Percentiles rank a stretch among this genome's conserved stretches.
Conservation (phyloP, 441 rosid genomes). For the Capsella rubella region DNA sequence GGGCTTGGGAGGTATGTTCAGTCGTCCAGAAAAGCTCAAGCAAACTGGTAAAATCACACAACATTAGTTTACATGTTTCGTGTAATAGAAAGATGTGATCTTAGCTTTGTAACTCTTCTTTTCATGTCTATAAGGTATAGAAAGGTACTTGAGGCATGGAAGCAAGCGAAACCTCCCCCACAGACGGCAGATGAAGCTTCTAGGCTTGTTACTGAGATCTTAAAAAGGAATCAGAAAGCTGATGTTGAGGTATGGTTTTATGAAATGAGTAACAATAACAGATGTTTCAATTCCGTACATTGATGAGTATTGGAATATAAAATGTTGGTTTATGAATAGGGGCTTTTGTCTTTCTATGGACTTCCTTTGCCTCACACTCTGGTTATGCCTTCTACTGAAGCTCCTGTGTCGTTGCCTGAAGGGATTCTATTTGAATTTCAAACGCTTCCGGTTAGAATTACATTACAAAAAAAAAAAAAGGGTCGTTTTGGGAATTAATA, state of each 20-base stretch:
- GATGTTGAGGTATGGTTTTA: slow-evolving; percentile 62
- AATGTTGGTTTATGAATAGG: slow-evolving; percentile 48
- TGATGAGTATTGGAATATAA: not conserved
- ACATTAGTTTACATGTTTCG: not conserved
- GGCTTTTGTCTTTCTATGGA: slow-evolving; percentile 80
- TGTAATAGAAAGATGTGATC: slow-evolving; percentile 15
- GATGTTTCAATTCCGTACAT: not conserved
- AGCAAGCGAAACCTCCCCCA: slow-evolving; percentile 80
- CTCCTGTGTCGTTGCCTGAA: slow-evolving; percentile 60
- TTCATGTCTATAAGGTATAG: slow-evolving; percentile 57
- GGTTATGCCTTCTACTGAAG: slow-evolving; percentile 48
- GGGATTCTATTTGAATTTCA: slow-evolving; percentile 67
- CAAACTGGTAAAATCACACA: slow-evolving; percentile 69
- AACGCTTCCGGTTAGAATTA: slow-evolving; percentile 66
- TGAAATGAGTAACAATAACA: not conserved
- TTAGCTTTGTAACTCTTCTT: slow-evolving; percentile 17
- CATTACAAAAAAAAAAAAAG: not conserved
- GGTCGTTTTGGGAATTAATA: not conserved
- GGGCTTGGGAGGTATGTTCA: slow-evolving; percentile 70
- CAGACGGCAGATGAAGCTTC: slow-evolving; percentile 75
- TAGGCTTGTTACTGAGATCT: slow-evolving; percentile 60
- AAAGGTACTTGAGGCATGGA: slow-evolving; percentile 83
- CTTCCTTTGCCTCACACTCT: slow-evolving; percentile 71
- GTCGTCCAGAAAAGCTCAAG: slow-evolving; percentile 90
- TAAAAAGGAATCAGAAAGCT: slow-evolving; percentile 64